These are phyloP conservation scores for Hypomontagnella submonticulosa DNA, from an alignment of 495 filamentous ascomycete genomes.

Conservation along the genomic window DNA sequence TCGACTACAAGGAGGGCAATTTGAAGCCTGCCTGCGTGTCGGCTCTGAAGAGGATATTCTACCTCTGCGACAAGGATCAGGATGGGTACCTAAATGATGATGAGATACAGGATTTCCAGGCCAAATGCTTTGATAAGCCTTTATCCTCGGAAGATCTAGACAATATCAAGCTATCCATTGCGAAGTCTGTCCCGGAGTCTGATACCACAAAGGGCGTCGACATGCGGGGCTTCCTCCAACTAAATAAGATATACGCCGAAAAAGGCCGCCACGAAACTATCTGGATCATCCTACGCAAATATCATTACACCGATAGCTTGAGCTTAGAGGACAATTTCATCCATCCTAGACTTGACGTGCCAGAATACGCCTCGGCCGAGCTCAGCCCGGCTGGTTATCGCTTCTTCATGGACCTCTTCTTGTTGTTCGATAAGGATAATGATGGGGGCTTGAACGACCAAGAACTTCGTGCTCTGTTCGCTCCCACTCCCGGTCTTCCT, in stretches of 20 bases:
- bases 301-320: constrained; percentile 94
- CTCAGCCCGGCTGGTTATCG: constrained; percentile 94
- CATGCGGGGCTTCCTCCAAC: constrained; percentile 80
- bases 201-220: constrained; percentile 79
- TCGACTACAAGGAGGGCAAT: constrained; percentile 90
- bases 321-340: constrained; percentile 90
- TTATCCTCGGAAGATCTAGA: constrained; percentile 80
- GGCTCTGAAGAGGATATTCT: constrained; percentile 90
- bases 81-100: constrained; percentile 93
- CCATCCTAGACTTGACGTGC: constrained; percentile 94
- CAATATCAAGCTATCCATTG: constrained; percentile 87
- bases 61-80: constrained; percentile 94
- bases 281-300: constrained; percentile 95
- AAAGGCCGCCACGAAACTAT: constrained; percentile 98
- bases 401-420: constrained; percentile 96
- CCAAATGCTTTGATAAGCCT: constrained; percentile 88
- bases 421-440: constrained; percentile 95
- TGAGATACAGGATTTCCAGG: constrained; percentile 91
- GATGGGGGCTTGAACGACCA: constrained; percentile 90
- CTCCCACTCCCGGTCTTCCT: constrained; percentile 90
- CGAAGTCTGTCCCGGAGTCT: constrained; percentile 70
- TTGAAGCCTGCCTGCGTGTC: constrained; percentile 89
- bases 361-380: constrained; percentile 89
- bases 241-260: constrained; percentile 96
- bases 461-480: constrained; percentile 87